Evolutionary conservation across 768 basidiomycete species (phyloP).

Genomic region (Solioccasus polychromus): DNA sequence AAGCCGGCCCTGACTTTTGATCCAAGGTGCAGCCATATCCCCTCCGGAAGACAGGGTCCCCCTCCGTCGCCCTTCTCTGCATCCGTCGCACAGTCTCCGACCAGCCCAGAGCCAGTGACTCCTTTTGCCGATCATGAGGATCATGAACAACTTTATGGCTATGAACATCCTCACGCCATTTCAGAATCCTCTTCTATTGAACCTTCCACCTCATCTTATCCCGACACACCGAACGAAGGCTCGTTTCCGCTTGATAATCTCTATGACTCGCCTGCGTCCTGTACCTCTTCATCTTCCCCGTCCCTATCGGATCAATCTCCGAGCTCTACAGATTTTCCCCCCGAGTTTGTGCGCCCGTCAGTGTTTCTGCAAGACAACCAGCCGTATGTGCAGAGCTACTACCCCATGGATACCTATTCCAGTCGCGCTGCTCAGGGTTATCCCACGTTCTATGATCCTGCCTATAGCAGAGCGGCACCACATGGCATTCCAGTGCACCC

Average conservation of each 20-base stretch:
- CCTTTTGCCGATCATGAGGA: constrained; percentile 9
- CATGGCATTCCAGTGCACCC: constrained; percentile 15
- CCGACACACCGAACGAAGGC: constrained; percentile 10
- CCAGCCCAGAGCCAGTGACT: constrained; percentile 5
- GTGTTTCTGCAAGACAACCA: constrained; percentile 4
- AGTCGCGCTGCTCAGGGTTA: constrained; percentile 15
- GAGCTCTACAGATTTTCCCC: constrained; percentile 9
- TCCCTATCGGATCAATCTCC: constrained; percentile 24
- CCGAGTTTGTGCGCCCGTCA: background rate
- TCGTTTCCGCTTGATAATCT: constrained; percentile 13
- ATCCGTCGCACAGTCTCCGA: constrained; percentile 9
- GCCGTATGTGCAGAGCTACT: constrained; percentile 10
- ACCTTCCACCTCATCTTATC: constrained; percentile 7
- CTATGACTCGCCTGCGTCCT: constrained; percentile 20
- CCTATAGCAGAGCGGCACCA: constrained; percentile 6
- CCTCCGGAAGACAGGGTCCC: constrained; percentile 22
- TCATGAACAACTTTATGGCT: constrained; percentile 6
- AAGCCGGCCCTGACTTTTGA: constrained; percentile 20
- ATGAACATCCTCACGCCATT: constrained; percentile 17
- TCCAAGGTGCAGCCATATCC: constrained; percentile 19
- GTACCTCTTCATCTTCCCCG: constrained; percentile 24
- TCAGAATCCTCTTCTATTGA: constrained; percentile 6
- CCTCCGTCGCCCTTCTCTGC: constrained; percentile 7
- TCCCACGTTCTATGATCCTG: constrained; percentile 6
- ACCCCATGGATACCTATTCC: constrained; percentile 4